phyloP scores from a whole-genome alignment of 208 protist genomes.

The Angomonas deanei region DNA sequence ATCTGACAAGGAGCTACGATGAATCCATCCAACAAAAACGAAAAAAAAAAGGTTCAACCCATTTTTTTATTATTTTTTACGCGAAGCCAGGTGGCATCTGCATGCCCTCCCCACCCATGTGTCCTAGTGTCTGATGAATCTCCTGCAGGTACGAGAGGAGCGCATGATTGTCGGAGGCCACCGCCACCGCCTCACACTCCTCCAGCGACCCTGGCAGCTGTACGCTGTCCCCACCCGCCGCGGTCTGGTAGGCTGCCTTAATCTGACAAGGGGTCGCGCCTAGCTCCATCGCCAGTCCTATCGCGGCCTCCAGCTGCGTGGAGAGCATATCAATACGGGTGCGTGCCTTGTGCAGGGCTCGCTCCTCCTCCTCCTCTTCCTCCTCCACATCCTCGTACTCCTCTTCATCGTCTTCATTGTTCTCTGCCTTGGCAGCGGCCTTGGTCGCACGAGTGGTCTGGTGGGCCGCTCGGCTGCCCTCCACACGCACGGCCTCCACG shows the following conservation, averaged over 20 bases:
- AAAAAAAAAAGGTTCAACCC: too few relatives aligned
- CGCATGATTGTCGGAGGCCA: neutral
- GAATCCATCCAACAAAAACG: too few relatives aligned
- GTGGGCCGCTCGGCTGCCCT: conserved; percentile 6
- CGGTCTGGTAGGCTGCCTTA: neutral
- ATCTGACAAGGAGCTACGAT: too few relatives aligned
- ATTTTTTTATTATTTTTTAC: too few relatives aligned
- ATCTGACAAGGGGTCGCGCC: conserved; percentile 2
- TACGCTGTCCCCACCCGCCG: neutral
- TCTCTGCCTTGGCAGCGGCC: conserved; percentile 1
- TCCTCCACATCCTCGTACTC: conserved; percentile 10
- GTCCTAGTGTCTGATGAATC: neutral
- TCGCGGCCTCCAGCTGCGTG: conserved; percentile 20
- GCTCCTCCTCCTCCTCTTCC: conserved; percentile 2
- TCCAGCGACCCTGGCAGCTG: conserved; percentile 3
- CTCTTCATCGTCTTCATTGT: conserved; percentile 19
- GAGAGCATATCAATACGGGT: conserved; percentile 10
- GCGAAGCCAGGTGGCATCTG: neutral
- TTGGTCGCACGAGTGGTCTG: neutral
- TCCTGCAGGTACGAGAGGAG: conserved; percentile 4
- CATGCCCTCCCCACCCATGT: neutral
- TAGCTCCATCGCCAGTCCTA: conserved; percentile 10
- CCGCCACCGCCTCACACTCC: conserved; percentile 10
- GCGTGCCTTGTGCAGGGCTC: neutral
- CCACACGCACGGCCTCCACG: conserved; percentile 16